These are phyloP conservation scores for Coemansia biformis DNA, from an alignment of 192 early-diverging fungal genomes.

Conservation along the genomic window DNA sequence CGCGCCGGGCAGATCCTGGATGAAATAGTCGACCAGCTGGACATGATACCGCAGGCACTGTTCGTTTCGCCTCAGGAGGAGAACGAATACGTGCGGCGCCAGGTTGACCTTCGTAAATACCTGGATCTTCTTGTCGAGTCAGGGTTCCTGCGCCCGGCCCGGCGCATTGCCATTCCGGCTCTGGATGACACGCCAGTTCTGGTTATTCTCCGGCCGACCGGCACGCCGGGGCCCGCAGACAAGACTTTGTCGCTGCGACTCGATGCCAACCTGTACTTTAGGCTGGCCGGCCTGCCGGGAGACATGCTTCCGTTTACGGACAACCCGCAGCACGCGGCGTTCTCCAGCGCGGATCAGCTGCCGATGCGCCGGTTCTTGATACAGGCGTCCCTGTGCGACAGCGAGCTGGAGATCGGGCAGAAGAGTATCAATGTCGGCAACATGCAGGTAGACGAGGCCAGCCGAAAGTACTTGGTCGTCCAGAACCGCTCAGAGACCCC, in stretches of 20 bases:
- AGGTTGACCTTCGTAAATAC: slow-evolving; percentile 62
- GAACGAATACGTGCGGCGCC: slow-evolving; percentile 46
- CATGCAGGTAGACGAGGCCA: slow-evolving; percentile 74
- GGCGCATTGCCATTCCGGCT: slow-evolving; percentile 51
- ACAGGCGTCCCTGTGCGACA: slow-evolving; percentile 73
- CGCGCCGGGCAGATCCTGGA: slow-evolving; percentile 30
- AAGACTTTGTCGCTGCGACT: slow-evolving; percentile 12
- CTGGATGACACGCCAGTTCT: slow-evolving; percentile 62
- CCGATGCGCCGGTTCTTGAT: slow-evolving; percentile 90
- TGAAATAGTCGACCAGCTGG: slow-evolving; percentile 29
- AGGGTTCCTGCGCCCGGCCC: slow-evolving; percentile 58
- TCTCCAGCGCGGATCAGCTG: slow-evolving; percentile 31
- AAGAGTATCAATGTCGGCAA: slow-evolving; percentile 96
- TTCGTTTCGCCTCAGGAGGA: slow-evolving; percentile 33
- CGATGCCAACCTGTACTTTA: slow-evolving; percentile 71
- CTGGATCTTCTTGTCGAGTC: slow-evolving; percentile 67
- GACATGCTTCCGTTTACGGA: slow-evolving; percentile 74
- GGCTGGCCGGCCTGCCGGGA: slow-evolving; percentile 80
- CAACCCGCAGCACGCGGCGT: slow-evolving; percentile 41
- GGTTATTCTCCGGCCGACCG: slow-evolving; percentile 65
- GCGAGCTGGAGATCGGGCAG: slow-evolving; percentile 90
- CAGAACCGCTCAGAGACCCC: slow-evolving; percentile 88
- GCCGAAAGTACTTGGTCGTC: slow-evolving; percentile 81
- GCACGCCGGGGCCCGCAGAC: slow-evolving; percentile 1
- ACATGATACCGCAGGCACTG: slow-evolving; percentile 32